Percentiles rank a stretch among this genome's conserved stretches.
phyloP scores from a whole-genome alignment of 1,284 basidiomycete genomes.

The Pseudozyma sp. region DNA sequence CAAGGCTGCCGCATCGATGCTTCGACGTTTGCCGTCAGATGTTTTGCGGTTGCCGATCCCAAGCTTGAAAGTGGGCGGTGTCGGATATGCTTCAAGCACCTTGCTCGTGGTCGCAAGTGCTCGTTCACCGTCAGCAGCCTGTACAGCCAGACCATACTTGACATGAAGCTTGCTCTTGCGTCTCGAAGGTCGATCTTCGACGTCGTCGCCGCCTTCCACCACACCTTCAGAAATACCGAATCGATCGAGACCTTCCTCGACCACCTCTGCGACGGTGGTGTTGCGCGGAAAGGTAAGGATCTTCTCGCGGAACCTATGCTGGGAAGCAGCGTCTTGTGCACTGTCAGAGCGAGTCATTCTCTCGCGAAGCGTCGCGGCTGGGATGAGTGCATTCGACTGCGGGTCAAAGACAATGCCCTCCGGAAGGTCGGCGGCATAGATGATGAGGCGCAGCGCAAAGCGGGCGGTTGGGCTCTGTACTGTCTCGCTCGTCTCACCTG shows the following conservation, averaged over 20 bases:
- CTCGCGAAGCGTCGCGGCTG: slow-evolving; percentile 34
- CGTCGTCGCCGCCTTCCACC: slow-evolving; percentile 95
- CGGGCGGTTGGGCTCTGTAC: slow-evolving; percentile 73
- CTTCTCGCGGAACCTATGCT: slow-evolving; percentile 48
- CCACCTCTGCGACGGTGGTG: slow-evolving; percentile 93
- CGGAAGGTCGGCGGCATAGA: slow-evolving; percentile 88
- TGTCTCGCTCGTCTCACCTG: slow-evolving; percentile 43
- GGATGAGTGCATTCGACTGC: slow-evolving; percentile 85
- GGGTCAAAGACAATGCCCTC: slow-evolving; percentile 94
- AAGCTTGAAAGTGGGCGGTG: slow-evolving; percentile 73
- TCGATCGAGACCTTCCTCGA: slow-evolving; percentile 87
- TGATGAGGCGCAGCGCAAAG: slow-evolving; percentile 86
- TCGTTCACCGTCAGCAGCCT: slow-evolving; percentile 46
- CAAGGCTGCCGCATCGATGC: slow-evolving; percentile 81
- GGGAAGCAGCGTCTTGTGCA: slow-evolving; percentile 28
- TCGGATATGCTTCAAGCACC: slow-evolving; percentile 80
- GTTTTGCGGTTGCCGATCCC: slow-evolving; percentile 81
- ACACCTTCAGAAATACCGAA: slow-evolving; percentile 95
- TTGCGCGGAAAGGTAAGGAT: slow-evolving; percentile 80
- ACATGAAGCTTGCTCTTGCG: slow-evolving; percentile 81
- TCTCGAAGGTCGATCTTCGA: slow-evolving; percentile 89
- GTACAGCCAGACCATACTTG: slow-evolving; percentile 78
- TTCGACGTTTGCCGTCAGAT: slow-evolving; percentile 82
- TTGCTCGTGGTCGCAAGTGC: slow-evolving; percentile 50
- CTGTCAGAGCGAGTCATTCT: slow-evolving; percentile 14